Percentiles rank a stretch among this genome's conserved stretches.
Evolutionary conservation across 169 alveolate genomes (phyloP).

Genomic region (Plasmodium yoelii): DNA sequence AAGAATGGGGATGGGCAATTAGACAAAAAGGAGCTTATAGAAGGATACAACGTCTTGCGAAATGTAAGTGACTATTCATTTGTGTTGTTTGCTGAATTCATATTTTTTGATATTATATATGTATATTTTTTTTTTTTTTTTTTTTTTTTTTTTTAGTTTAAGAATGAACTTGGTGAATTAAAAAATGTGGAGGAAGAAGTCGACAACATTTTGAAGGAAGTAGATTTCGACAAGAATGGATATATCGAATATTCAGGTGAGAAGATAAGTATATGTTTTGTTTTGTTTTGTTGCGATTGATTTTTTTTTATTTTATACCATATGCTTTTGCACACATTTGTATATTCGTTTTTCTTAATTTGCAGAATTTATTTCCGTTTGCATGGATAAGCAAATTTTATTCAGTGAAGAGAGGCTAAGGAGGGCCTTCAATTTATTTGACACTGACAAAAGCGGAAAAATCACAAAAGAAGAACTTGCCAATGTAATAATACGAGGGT

Average conservation of each 20-base stretch:
- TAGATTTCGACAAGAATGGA: conserved; percentile 96
- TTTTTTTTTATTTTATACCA: background rate
- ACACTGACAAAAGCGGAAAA: conserved; percentile 87
- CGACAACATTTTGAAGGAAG: conserved; percentile 92
- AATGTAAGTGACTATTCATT: conserved; percentile 55
- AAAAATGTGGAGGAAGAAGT: conserved; percentile 93
- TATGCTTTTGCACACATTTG: background rate
- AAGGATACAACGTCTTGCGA: conserved; percentile 84
- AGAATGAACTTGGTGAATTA: conserved; percentile 62
- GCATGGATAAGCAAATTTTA: conserved; percentile 86
- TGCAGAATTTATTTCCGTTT: conserved; percentile 90
- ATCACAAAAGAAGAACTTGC: conserved; percentile 84
- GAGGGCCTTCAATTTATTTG: conserved; percentile 86
- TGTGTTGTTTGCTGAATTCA: background rate
- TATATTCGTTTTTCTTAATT: background rate
- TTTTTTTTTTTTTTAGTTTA: conserved; percentile 3
- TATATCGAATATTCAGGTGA: conserved; percentile 93
- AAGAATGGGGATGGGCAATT: conserved; percentile 91
- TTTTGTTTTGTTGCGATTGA: background rate
- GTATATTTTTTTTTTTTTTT: conserved; percentile 3
- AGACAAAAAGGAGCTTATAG: conserved; percentile 88
- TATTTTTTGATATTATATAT: background rate
- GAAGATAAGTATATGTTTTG: background rate
- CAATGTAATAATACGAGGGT: conserved; percentile 22
- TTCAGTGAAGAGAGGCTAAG: conserved; percentile 86